Percentiles rank a stretch among this genome's conserved stretches.
Evolutionary conservation across 1,284 basidiomycete species (phyloP).

Genomic region (Puccinia triticina): DNA sequence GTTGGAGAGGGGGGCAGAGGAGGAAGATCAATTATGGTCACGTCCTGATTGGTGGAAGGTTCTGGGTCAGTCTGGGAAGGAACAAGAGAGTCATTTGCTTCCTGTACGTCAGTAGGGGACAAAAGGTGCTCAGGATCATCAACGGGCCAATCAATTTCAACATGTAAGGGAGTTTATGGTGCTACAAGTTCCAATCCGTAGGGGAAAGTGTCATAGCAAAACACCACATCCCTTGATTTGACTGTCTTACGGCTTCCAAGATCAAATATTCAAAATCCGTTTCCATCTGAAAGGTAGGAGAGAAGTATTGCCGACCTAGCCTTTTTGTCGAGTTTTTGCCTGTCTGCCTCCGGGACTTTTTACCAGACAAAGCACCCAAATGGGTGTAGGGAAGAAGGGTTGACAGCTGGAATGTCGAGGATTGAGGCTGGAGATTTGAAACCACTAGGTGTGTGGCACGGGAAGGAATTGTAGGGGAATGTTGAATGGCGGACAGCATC

Average conservation of each 20-base stretch:
- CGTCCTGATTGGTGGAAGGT: too few relatives aligned
- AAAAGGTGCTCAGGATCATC: too few relatives aligned
- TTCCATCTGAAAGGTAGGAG: not conserved
- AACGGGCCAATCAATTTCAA: not conserved
- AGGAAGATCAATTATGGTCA: too few relatives aligned
- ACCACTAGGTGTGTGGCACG: not conserved
- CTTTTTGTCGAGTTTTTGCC: conserved; percentile 2
- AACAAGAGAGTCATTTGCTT: too few relatives aligned
- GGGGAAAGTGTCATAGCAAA: not conserved
- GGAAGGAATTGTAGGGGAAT: not conserved
- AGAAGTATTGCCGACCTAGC: not conserved
- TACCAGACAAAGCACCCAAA: conserved; percentile 22
- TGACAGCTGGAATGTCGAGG: not conserved
- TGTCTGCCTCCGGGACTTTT: not conserved
- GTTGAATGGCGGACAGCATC: not conserved
- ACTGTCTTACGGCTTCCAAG: not conserved
- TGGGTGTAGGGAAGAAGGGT: not conserved
- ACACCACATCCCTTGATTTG: conserved; percentile 20
- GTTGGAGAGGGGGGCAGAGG: too few relatives aligned
- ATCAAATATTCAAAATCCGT: not conserved
- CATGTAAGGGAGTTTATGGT: not conserved
- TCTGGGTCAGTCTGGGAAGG: too few relatives aligned
- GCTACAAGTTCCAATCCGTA: too few relatives aligned
- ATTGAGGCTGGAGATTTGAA: not conserved
- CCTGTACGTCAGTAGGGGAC: too few relatives aligned